Evolutionary conservation across 2,329 filamentous ascomycete species (phyloP), one percentile per base, ranked within the genome.

Genomic region (Talaromyces sp.): DNA sequence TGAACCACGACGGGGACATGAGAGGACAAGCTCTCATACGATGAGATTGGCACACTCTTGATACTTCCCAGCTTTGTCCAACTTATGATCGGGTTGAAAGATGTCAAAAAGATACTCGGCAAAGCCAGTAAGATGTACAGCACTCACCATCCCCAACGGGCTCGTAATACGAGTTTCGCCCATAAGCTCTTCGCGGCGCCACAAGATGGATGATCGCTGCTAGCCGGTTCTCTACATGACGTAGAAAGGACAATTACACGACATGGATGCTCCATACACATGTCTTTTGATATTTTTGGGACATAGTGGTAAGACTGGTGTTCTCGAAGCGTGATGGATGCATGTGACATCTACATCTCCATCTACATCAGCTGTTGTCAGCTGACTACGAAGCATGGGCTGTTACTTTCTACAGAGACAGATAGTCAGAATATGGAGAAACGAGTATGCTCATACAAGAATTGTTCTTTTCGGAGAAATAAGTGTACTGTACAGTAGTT

Each of bases 1-100:
- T 79, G 75, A 78, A 65, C 7, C 4, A 37, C 24, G 39, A 37
- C 35, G 43, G 11, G 35, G n/a, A 13, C 31, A 54, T 31, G 47
- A 19, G 10, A 35, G 19, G 6, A 13, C n/a, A 35, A 37, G 27
- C 5, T 31, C 27, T 56, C 31, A 33, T n/a, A 11, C 19, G 35
- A 57, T 8, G 3, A 14, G 22, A 54, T 54, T 33, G 24, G 27
- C 2, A 50, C n/a, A 6, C 39, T 16, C 39, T 16, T 6, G 5
- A 3, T 14, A 14, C 27, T 41, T 41, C 14, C 16, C 39, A 41
- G 39, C 5, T 41, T 16, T 14, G 14, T 6, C 3, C 5, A 41
- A 41, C 39, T 16, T 14, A 7, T 31, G 39, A 7, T 33, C 9
- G 24, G 13, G 7, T 27, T 50, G 35, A 3, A 13, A 37, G 9